Evolutionary conservation across 768 basidiomycete species (phyloP).

Genomic region (Rhizopogon salebrosus): DNA sequence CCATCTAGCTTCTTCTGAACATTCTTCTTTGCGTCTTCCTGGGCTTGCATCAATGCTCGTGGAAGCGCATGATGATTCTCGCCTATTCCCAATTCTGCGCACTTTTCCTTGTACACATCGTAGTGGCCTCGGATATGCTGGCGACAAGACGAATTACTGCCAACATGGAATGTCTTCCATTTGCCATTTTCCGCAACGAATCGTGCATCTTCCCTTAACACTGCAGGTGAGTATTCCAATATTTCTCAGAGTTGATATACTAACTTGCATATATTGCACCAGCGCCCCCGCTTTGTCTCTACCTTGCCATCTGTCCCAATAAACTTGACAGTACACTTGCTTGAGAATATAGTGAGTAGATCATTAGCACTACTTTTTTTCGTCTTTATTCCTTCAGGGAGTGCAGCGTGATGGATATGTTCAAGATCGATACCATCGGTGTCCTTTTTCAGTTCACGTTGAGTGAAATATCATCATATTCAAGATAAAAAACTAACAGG

Average conservation of each 20-base stretch:
- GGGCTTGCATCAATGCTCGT: background rate
- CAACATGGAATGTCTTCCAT: slow-evolving; percentile 1
- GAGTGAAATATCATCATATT: background rate
- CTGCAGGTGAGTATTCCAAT: background rate
- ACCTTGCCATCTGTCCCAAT: background rate
- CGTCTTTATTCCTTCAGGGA: background rate
- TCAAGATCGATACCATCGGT: background rate
- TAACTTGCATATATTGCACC: slow-evolving; percentile 5
- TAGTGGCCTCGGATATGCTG: slow-evolving; percentile 1
- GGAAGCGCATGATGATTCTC: slow-evolving; percentile 1
- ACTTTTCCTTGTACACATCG: background rate
- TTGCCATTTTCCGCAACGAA: background rate
- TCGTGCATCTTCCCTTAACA: background rate
- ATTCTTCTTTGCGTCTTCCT: background rate
- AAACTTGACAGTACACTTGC: background rate
- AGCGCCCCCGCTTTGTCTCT: background rate
- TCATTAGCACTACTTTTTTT: background rate
- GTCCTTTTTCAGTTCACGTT: background rate
- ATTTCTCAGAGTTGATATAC: background rate
- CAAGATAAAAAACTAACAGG: background rate
- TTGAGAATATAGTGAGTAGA: slow-evolving; percentile 2
- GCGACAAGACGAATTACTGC: background rate
- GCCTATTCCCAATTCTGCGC: background rate
- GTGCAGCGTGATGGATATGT: background rate
- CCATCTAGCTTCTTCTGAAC: background rate